Evolutionary conservation across 75 land plant species (phyloP).

Genomic region (Selaginella tamariscina): DNA sequence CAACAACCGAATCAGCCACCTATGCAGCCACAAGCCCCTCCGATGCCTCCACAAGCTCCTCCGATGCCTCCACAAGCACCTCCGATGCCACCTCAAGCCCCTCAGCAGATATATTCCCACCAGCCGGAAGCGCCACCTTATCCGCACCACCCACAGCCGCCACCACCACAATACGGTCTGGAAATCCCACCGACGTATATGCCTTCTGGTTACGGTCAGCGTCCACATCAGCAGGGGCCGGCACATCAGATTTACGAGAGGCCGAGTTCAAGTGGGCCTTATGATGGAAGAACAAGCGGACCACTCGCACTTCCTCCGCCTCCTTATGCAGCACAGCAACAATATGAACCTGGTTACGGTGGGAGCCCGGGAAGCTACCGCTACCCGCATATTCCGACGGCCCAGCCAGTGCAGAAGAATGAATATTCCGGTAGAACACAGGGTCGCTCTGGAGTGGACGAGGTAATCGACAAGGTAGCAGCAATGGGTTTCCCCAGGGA

Average conservation of each 20-base stretch:
- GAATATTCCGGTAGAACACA: conserved; percentile 33
- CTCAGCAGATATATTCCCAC: neutral
- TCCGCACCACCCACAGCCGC: conserved; percentile 22
- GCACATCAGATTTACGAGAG: conserved; percentile 21
- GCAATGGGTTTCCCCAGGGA: conserved; percentile 90
- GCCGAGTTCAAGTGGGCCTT: too few species aligned
- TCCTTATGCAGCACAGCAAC: conserved; percentile 27
- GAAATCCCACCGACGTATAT: conserved; percentile 16
- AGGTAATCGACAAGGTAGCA: conserved; percentile 81
- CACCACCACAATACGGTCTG: conserved; percentile 16
- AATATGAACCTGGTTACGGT: conserved; percentile 35
- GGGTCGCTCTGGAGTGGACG: conserved; percentile 76
- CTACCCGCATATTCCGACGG: conserved; percentile 75
- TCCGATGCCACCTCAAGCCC: conserved; percentile 10
- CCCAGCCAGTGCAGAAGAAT: conserved; percentile 46
- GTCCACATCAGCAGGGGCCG: conserved; percentile 25
- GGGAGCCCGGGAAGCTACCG: conserved; percentile 47
- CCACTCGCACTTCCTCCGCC: conserved; percentile 25
- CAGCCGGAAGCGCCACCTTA: neutral
- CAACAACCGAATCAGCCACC: conserved; percentile 36
- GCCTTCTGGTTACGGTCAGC: conserved; percentile 28
- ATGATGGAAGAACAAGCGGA: conserved; percentile 13
- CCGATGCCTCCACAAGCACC: conserved; percentile 14
- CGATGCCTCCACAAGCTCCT: conserved; percentile 20
- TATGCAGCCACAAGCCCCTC: conserved; percentile 7